Evolutionary conservation across 192 early-diverging fungal species (phyloP), one percentile per base, ranked within the genome.

Genomic region (Cetraspora pellucida): DNA sequence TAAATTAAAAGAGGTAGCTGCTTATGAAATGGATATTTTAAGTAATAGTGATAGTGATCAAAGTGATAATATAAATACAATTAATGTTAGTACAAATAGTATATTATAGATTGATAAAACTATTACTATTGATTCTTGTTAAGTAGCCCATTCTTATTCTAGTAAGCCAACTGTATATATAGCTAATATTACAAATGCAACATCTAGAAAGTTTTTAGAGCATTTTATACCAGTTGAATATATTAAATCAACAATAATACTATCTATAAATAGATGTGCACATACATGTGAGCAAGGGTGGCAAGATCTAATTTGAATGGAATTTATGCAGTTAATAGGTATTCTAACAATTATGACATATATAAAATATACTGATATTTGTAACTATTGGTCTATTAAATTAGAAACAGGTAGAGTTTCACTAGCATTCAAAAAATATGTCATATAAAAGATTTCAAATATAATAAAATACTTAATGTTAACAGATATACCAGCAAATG

Each of bases 321-420:
- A 64, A 64, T 64, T 64, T 7, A 64, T 64, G 37, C 8, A 13
- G 27, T 64, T 64, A 1, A 43, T 64, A 10, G 6, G 63, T 31
- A 64, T 64, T 64, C 4, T 64, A 43, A 64, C 37, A 64, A 64
- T 64, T 37, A 64, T 64, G 63, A 64, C 37, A 31, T 64, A 64
- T 31, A 4, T 64, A 43, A 64, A 43, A 64, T 64, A 19, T 64
- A 28, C 37, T 31, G 30, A 64, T 37, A 64, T 43, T 64, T 31
- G 63, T 31, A 28, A 64, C 31, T 64, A 64, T 43, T 13, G 37
- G 63, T 64, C 63, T 30, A 64, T 64, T 30, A 64, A 64, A 30
- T 28, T 31, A 58, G 7, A 58, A 58, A 58, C n/a, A 23, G n/a
- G 10, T 57, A 19, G 61, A 64, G 37, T 43, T 64, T 43, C 37